Conservation (phyloP, 352 stramenopile species). For the Phytophthora meadii region DNA sequence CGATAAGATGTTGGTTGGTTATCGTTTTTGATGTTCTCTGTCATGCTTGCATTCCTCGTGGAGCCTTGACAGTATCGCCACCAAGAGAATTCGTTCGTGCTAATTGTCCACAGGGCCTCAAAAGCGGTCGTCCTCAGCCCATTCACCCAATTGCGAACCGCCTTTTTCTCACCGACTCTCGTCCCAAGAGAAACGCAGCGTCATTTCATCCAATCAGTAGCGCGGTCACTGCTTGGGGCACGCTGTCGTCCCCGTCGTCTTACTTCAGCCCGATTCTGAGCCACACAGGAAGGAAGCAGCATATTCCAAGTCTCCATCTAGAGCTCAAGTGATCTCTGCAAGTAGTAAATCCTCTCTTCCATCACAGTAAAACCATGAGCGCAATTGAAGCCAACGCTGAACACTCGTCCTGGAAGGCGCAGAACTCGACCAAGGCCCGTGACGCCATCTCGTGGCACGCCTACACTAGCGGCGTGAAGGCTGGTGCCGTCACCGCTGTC, state of each 20-base stretch:
- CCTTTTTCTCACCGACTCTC: slow-evolving; percentile 19
- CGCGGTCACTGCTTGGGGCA: background rate
- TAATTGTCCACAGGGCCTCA: background rate
- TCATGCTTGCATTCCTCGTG: background rate
- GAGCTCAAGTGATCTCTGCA: slow-evolving; percentile 16
- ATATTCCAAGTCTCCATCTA: slow-evolving; percentile 20
- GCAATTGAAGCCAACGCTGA: slow-evolving; percentile 21
- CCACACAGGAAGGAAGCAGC: slow-evolving; percentile 19
- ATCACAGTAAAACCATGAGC: slow-evolving; percentile 21
- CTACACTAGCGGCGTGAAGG: slow-evolving; percentile 62
- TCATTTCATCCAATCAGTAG: slow-evolving; percentile 12
- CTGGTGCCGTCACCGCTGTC: slow-evolving; percentile 41
- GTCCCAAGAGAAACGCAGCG: slow-evolving; percentile 32
- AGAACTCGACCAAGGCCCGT: slow-evolving; percentile 58
- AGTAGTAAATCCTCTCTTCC: background rate
- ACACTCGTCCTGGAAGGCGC: slow-evolving; percentile 36
- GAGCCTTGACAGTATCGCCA: background rate
- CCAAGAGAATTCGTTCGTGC: too few relatives aligned
- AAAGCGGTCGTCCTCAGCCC: background rate
- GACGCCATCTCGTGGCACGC: slow-evolving; percentile 80
- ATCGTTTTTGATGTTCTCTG: too few relatives aligned
- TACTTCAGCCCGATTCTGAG: slow-evolving; percentile 9
- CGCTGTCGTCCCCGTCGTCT: slow-evolving; percentile 22
- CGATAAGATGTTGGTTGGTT: too few relatives aligned
- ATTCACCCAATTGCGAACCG: slow-evolving; percentile 3